phyloP scores from a whole-genome alignment of 1,284 basidiomycete species.

The Coriolopsis trogii region DNA sequence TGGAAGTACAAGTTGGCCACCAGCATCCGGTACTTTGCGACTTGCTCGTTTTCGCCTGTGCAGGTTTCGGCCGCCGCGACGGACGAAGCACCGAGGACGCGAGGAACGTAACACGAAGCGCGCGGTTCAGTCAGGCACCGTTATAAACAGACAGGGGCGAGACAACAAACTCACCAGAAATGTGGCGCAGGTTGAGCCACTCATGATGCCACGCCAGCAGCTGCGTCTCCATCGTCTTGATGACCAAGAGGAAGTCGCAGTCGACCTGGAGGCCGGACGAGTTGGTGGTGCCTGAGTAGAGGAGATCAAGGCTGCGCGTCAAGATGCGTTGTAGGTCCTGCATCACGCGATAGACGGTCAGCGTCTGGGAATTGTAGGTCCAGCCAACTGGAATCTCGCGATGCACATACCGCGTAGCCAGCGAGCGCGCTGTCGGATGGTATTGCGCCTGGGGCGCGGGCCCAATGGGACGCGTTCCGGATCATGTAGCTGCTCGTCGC shows the following conservation, averaged over 20 bases:
- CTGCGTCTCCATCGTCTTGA: conserved; percentile 86
- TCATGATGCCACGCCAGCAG: conserved; percentile 69
- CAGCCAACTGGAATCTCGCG: conserved; percentile 5
- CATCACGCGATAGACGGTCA: conserved; percentile 10
- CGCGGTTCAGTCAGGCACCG: background rate
- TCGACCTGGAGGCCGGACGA: conserved; percentile 86
- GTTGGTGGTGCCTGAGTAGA: conserved; percentile 85
- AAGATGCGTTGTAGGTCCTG: conserved; percentile 88
- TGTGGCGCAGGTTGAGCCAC: conserved; percentile 48
- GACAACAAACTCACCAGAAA: conserved; percentile 10
- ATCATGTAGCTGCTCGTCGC: conserved; percentile 73
- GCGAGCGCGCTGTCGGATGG: conserved; percentile 67
- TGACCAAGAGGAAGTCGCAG: conserved; percentile 84
- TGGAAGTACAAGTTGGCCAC: conserved; percentile 80
- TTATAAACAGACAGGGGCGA: background rate
- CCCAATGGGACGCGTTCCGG: conserved; percentile 79
- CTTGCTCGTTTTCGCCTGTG: conserved; percentile 27
- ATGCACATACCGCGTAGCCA: conserved; percentile 67
- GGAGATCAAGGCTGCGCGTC: conserved; percentile 85
- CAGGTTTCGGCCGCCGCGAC: conserved; percentile 6
- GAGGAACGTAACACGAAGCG: background rate
- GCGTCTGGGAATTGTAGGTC: conserved; percentile 14
- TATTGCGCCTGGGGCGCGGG: conserved; percentile 60
- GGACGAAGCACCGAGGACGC: background rate
- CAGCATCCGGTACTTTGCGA: conserved; percentile 49